Evolutionary conservation across 805 yeast species (phyloP), one percentile per base, ranked within the genome.

Genomic region (Metschnikowia continentalis): DNA sequence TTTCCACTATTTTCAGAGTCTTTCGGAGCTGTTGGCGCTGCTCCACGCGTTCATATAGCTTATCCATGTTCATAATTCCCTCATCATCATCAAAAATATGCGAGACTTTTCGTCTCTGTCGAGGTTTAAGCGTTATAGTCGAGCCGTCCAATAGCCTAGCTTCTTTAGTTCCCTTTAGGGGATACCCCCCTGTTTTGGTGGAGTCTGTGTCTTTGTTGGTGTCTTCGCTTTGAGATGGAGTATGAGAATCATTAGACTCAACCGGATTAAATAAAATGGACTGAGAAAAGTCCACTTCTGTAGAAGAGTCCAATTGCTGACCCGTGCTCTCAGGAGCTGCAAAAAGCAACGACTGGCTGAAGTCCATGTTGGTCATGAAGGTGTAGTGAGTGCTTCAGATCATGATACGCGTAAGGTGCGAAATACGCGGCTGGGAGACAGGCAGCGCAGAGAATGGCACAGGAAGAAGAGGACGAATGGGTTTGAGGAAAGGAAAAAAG

Each of bases 301-400:
- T 4, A 39, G 47, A 23, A 1, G 42, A 23, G 13, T 32, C 46
- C 38, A 42, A 35, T 6, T 30, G 39, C 42, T n/a, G 7, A 7
- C 36, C 46, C 38, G 13, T 14, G 19, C 33, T 7, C 17, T 20
- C 32, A 17, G 48, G 30, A 19, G 42, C 30, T 13, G 36, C 54
- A 40, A 59, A 59, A 7, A 59, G 51, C 7, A 50, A 38, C 33
- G 64, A 61, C 38, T 56, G 54, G 5, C 38, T 46, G 32, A 58
- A 52, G 40, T 50, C 59, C 32, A 56, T 19, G 32, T 50, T 55
- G n/a, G 55, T 15, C 60, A 56, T 56, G 30, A 35, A 20, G 48
- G 44, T 45, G 42, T 14, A n/a, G 19, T 39, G 32, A 23, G 45
- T 19, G 17, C 35, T n/a, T 19, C 30, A 15, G 46, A 37, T 19